Evolutionary conservation across 2,329 filamentous ascomycete species (phyloP), one percentile per base, ranked within the genome.

Genomic region (Epichloe gansuensis): DNA sequence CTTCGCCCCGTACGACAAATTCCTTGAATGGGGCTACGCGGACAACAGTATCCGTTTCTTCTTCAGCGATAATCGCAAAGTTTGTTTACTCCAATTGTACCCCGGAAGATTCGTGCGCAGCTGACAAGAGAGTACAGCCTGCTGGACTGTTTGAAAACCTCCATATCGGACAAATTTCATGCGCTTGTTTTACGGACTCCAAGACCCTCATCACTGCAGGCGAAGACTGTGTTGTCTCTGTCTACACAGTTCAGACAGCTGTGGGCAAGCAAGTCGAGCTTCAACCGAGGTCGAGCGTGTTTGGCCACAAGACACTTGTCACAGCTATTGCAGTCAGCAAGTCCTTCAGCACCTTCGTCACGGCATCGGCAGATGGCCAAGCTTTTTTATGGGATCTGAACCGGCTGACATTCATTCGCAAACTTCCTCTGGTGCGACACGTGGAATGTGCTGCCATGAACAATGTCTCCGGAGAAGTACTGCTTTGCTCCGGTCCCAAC

Each of bases 301-400:
- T 96, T 63, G 93, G 91, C 0, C 93, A 98, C 70, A 88, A 89
- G 63, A 82, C 81, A 0, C 82, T 90, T 0, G 86, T 97, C 15
- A 88, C 82, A 2, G 81, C 81, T 1, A 82, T 98, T 47, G 87
- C 90, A 0, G 84, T 91, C 2, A 94, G 88, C 40, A 85, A 89
- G 56, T 86, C 89, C 0, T 94, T 96, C 66, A 90, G 88, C 62
- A 87, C 89, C 0, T 80, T 98, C 50, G 75, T 97, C 3, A 94
- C 89, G 1, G 85, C 87, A 1, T 90, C 87, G 0, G 77, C 77
- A 0, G 88, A 95, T 61, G 90, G 90, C 0, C 82, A 87, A 40
- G 82, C 90, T 82, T 95, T 95, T 61, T 74, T 97, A 3, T 98
- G 93, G 93, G 93, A 97, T 65, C 75, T 98, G 4, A 98, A 97